Evolutionary conservation across 1,284 basidiomycete genomes (phyloP).

Genomic region (Pseudozyma hubeiensis): DNA sequence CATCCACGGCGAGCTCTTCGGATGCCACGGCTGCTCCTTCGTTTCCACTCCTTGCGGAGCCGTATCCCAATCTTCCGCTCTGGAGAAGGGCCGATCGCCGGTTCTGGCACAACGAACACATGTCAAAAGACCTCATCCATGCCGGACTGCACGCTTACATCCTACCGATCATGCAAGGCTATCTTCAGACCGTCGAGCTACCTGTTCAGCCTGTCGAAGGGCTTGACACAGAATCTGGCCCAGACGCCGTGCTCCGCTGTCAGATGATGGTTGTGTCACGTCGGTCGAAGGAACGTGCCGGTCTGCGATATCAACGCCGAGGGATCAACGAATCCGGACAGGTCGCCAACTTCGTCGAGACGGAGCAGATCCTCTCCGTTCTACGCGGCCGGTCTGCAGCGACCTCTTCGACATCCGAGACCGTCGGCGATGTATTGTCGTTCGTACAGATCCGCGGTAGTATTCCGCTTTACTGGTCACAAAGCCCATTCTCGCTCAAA

Average conservation of each 20-base stretch:
- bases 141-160: slow-evolving; percentile 77
- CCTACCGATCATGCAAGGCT: slow-evolving; percentile 89
- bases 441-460: slow-evolving; percentile 94
- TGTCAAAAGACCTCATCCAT: slow-evolving; percentile 75
- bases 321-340: slow-evolving; percentile 98
- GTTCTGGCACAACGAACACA: slow-evolving; percentile 90
- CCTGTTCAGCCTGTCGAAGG: slow-evolving; percentile 33
- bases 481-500: slow-evolving; percentile 79
- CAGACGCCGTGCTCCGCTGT: slow-evolving; percentile 20
- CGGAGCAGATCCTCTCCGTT: slow-evolving; percentile 82
- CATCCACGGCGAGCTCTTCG: neutral
- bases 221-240: neutral
- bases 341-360: slow-evolving; percentile 97
- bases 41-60: slow-evolving; percentile 74
- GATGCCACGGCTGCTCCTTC: neutral
- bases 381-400: slow-evolving; percentile 5
- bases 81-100: slow-evolving; percentile 84
- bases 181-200: slow-evolving; percentile 73
- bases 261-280: slow-evolving; percentile 81
- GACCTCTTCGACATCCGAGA: neutral
- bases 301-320: slow-evolving; percentile 94
- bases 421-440: slow-evolving; percentile 83
- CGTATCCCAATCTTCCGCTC: slow-evolving; percentile 78
- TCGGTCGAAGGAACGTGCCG: slow-evolving; percentile 92
- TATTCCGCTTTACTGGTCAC: slow-evolving; percentile 89